Conservation (phyloP, 2,329 filamentous ascomycete species). For the Pyricularia sp. region DNA sequence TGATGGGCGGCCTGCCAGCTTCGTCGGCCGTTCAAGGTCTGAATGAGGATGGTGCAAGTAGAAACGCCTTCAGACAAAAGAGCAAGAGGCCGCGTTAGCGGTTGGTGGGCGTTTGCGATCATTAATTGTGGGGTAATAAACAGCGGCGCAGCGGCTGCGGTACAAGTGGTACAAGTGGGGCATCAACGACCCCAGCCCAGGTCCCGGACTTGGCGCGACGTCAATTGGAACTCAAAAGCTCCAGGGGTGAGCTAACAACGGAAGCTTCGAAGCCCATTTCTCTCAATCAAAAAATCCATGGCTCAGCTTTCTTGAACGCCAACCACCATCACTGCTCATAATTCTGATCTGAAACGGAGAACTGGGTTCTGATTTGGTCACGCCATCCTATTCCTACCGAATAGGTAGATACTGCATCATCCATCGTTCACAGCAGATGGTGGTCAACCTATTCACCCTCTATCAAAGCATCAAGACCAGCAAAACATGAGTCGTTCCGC, state of each 20-base stretch:
- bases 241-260: not conserved
- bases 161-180: not conserved
- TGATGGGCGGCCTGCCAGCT: conserved; percentile 25
- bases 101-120: not conserved
- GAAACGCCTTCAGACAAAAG: not conserved
- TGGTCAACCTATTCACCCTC: not conserved
- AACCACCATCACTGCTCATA: not conserved
- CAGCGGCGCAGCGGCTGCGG: not conserved
- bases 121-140: not conserved
- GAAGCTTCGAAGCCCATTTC: not conserved
- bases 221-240: not conserved
- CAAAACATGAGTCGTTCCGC: conserved; percentile 18
- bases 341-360: not conserved
- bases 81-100: not conserved
- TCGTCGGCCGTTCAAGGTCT: not conserved
- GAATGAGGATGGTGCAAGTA: not conserved
- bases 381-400: not conserved
- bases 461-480: not conserved
- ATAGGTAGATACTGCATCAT: not conserved
- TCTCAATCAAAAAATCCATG: not conserved
- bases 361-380: not conserved
- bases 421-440: not conserved
- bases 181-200: not conserved
- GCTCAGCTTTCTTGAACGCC: not conserved
- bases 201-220: not conserved